Percentiles rank a stretch among this genome's conserved stretches.
Conservation (phyloP, 345 rosid species). For the Citrus maxima region DNA sequence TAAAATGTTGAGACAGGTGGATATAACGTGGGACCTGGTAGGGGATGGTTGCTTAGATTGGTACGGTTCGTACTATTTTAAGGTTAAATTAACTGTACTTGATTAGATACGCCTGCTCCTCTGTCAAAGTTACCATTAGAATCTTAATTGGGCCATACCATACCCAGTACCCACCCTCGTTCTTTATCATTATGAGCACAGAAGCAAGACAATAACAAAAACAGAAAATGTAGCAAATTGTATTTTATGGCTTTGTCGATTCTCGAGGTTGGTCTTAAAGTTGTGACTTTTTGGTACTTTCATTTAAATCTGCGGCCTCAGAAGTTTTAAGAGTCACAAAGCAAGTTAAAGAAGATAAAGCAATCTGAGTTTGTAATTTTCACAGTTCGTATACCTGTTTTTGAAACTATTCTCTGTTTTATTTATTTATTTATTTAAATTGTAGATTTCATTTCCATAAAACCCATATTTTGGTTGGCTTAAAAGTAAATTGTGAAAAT, state of each 20-base stretch:
- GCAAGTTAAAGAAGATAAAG: slow-evolving; percentile 32
- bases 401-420: slow-evolving; percentile 7
- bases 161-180: too few species aligned
- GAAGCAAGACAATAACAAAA: neutral
- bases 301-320: slow-evolving; percentile 18
- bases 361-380: slow-evolving; percentile 8
- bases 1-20: neutral
- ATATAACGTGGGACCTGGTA: neutral
- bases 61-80: slow-evolving; percentile 29
- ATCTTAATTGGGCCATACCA: slow-evolving; percentile 9
- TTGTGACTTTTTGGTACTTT: slow-evolving; percentile 23
- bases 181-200: neutral
- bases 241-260: slow-evolving; percentile 25
- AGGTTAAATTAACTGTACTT: slow-evolving; percentile 18
- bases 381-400: slow-evolving; percentile 15
- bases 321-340: slow-evolving; percentile 12
- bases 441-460: neutral
- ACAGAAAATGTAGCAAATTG: neutral
- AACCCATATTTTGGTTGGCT: neutral
- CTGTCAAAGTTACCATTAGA: slow-evolving; percentile 11
- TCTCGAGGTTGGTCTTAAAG: slow-evolving; percentile 44
- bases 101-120: slow-evolving; percentile 1
- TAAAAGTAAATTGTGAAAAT: neutral
- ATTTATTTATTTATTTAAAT: neutral
- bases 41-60: neutral